These are phyloP conservation scores for Grosmannia penicillata DNA, from an alignment of 2,329 filamentous ascomycete species.

Conservation along the genomic window DNA sequence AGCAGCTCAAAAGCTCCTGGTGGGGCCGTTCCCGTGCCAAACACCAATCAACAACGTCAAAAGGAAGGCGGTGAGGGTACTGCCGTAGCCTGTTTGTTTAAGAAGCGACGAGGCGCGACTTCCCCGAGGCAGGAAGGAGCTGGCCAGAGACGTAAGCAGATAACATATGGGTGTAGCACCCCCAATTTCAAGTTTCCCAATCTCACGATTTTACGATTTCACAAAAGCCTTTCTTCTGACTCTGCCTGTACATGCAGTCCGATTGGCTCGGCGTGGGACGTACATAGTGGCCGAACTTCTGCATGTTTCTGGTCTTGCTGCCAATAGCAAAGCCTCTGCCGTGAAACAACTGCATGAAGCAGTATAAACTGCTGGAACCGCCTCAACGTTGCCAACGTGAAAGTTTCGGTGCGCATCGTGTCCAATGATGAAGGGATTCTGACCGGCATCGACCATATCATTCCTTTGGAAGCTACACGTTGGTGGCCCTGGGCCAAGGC, in stretches of 20 bases:
- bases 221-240: not conserved
- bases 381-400: no score
- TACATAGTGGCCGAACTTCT: not conserved
- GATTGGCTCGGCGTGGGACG: no score
- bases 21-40: slow-evolving; percentile 1
- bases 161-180: no score
- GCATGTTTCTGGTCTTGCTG: not conserved
- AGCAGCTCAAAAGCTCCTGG: slow-evolving; percentile 8
- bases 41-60: slow-evolving; percentile 3
- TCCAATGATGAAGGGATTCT: no score
- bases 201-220: not conserved
- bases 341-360: no score
- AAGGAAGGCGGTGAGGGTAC: slow-evolving; percentile 8
- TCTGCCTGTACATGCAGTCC: not conserved
- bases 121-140: slow-evolving; percentile 5
- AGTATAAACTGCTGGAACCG: no score
- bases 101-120: slow-evolving; percentile 1
- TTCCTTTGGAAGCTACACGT: no score
- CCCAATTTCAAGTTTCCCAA: no score
- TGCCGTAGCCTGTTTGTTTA: slow-evolving; percentile 7
- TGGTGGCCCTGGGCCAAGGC: not conserved
- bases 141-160: not conserved
- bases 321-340: no score
- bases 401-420: no score
- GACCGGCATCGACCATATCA: no score